phyloP scores from a whole-genome alignment of 495 filamentous ascomycete species.

The Penicillium coffeae region DNA sequence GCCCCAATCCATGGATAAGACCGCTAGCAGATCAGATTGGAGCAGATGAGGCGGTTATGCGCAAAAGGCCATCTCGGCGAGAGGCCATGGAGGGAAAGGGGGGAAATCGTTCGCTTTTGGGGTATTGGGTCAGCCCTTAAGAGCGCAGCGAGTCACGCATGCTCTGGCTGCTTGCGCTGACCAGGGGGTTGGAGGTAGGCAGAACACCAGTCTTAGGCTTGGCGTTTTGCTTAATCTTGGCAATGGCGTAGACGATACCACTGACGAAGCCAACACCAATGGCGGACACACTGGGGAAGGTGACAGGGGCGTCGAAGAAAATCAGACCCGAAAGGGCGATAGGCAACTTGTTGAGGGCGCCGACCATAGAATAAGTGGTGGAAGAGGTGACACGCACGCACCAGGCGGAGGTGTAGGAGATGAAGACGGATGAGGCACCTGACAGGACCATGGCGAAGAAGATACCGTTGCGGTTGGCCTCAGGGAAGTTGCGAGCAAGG shows the following conservation, averaged over 20 bases:
- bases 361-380: conserved; percentile 98
- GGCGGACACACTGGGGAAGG: conserved; percentile 85
- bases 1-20: background rate
- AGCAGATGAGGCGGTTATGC: background rate
- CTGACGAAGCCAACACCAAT: conserved; percentile 87
- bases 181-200: conserved; percentile 62
- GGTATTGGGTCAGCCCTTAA: conserved; percentile 18
- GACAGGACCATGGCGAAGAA: conserved; percentile 90
- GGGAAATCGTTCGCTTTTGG: conserved; percentile 1
- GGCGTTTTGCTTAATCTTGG: conserved; percentile 80
- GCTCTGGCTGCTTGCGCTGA: conserved; percentile 90
- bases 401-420: conserved; percentile 98
- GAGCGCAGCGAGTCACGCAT: conserved; percentile 77
- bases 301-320: conserved; percentile 93
- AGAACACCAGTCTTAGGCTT: conserved; percentile 58
- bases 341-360: conserved; percentile 95
- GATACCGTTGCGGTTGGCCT: conserved; percentile 66
- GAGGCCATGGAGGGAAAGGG: background rate
- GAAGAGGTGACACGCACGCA: conserved; percentile 95
- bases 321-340: conserved; percentile 86
- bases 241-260: conserved; percentile 86
- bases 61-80: background rate
- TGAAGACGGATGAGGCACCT: conserved; percentile 90
- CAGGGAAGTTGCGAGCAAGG: conserved; percentile 82
- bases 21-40: background rate